Evolutionary conservation across 352 stramenopile species (phyloP).

Genomic region (Globisporangium solare): DNA sequence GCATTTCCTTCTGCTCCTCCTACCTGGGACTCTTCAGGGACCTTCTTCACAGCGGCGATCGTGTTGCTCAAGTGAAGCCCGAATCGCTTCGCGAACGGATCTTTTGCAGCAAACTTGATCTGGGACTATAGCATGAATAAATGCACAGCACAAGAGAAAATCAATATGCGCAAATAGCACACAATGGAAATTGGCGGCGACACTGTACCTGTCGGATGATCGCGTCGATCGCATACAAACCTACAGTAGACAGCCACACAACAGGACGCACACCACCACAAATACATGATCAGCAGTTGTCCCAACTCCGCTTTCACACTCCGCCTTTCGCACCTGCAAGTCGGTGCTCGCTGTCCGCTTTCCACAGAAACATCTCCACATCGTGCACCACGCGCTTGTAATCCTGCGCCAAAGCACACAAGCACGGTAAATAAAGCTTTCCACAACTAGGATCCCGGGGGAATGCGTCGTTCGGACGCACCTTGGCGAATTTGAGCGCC

Average conservation of each 20-base stretch:
- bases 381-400: constrained; percentile 88
- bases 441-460: neutral
- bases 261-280: constrained; percentile 7
- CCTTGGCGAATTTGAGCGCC: constrained; percentile 71
- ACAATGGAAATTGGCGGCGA: neutral
- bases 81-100: constrained; percentile 78
- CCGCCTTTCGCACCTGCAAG: constrained; percentile 42
- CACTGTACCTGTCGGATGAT: constrained; percentile 66
- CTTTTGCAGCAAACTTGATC: constrained; percentile 57
- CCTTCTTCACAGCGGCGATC: constrained; percentile 66
- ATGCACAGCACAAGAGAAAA: neutral
- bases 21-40: constrained; percentile 60
- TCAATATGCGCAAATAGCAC: neutral
- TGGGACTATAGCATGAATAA: constrained; percentile 43
- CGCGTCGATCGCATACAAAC: constrained; percentile 77
- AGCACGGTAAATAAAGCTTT: constrained; percentile 3
- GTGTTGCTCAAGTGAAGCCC: constrained; percentile 66
- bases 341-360: constrained; percentile 73
- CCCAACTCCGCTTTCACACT: neutral
- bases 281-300: neutral
- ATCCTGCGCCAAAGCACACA: constrained; percentile 31
- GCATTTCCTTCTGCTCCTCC: neutral
- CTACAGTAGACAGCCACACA: constrained; percentile 19
- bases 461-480: constrained; percentile 16
- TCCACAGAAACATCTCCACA: constrained; percentile 83